Base-by-base conservation (phyloP, 129 eudicot genomes). In the Arctium minus region DNA sequence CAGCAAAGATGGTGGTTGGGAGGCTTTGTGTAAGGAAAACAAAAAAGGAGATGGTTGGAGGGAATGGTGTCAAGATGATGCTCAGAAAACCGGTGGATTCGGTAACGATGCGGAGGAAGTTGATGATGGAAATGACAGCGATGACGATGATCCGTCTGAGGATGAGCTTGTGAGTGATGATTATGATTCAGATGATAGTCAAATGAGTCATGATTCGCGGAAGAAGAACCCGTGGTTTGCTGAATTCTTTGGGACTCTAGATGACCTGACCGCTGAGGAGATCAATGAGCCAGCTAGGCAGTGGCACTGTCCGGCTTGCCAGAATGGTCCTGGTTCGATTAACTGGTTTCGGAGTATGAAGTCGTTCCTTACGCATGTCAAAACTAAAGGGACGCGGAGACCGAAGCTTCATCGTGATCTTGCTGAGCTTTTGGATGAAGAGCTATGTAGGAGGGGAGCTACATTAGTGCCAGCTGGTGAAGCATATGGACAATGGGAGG, bases 281-380 rank as follows among this genome's bases (percentile, higher is more conserved):
- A 89, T 93, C 22, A 88, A 82, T 75, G 97, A 93, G 4, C 87
- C 94, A 13, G 90, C 75, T 33, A 90, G 99, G 74, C 96, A 93
- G 83, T 96, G 94, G 96, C 99, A 96, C 74, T 96, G 99, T 82
- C 97, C 96, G 9, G 98, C 98, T 56, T 96, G 99, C 77, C 86
- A 91, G 68, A 90, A 92, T 1, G 98, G 98, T 22, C 98, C 99
- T 15, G 96, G 99, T 40, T 93, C 98, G 6, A 93, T 96, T 69
- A 89, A 90, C 8, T 96, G 99, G 99, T 96, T 87, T 65, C 79
- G 88, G 60, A 97, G 99, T 11, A 89, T 93, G 88, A 94, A 86
- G 48, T 89, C 99, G 1, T 88, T 96, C 6, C 67, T 90, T 4
- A 80, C 90, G 0, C 98, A 93, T 88, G 90, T 97, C 0, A 96